Percentiles rank a stretch among this genome's conserved stretches.
phyloP scores from a whole-genome alignment of 2,329 filamentous ascomycete species.

The Penicillium rolfsii region DNA sequence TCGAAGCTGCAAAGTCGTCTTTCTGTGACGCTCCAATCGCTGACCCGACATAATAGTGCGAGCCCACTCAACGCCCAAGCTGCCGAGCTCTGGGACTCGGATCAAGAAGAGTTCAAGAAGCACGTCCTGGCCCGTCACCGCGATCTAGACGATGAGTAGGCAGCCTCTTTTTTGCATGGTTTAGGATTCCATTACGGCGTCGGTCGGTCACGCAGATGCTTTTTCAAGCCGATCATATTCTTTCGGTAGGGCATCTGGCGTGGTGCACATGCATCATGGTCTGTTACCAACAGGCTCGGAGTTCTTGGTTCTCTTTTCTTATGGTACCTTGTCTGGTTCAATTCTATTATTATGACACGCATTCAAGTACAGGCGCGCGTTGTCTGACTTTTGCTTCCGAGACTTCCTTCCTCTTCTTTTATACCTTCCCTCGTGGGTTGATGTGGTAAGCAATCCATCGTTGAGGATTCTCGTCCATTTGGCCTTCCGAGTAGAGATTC shows the following conservation, averaged over 20 bases:
- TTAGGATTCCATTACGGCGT: conserved; percentile 23
- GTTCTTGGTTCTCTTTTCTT: conserved; percentile 22
- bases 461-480: neutral
- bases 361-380: conserved; percentile 22
- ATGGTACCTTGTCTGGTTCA: neutral
- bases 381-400: conserved; percentile 6
- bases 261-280: conserved; percentile 29
- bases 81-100: conserved; percentile 91
- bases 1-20: neutral
- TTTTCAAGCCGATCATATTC: conserved; percentile 5
- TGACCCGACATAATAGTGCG: conserved; percentile 60
- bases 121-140: conserved; percentile 67
- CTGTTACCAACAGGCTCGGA: conserved; percentile 25
- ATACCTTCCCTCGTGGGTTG: neutral
- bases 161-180: conserved; percentile 7
- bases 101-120: conserved; percentile 83
- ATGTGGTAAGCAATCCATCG: neutral
- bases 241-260: conserved; percentile 8
- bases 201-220: conserved; percentile 15
- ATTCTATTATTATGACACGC: conserved; percentile 19
- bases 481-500: neutral
- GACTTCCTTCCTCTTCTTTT: neutral
- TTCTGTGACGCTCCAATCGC: neutral
- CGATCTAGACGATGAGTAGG: conserved; percentile 56
- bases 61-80: conserved; percentile 96